Percentiles rank a stretch among this genome's conserved stretches.
Conservation (phyloP, 768 basidiomycete genomes). For the Pleurotus salmoneostramineus region DNA sequence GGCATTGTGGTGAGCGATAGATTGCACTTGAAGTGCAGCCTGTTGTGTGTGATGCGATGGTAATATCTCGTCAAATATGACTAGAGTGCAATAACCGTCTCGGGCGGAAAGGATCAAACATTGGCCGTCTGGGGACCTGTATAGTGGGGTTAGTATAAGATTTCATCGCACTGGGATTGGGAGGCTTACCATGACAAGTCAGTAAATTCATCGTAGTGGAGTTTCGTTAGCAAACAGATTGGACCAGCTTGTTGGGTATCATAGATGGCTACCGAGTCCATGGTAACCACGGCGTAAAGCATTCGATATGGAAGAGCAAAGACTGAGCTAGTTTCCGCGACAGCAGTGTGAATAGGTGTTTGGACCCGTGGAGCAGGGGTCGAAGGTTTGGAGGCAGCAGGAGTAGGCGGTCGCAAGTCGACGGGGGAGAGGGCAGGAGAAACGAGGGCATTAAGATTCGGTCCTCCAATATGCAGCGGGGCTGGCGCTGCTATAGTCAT, state of each 20-base stretch:
- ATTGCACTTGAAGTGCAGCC: conserved; percentile 84
- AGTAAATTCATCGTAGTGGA: conserved; percentile 98
- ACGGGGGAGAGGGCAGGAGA: conserved; percentile 59
- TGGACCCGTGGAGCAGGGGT: conserved; percentile 34
- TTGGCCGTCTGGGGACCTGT: conserved; percentile 95
- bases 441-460: conserved; percentile 21
- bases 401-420: conserved; percentile 54
- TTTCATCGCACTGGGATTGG: too few relatives aligned
- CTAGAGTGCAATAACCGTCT: conserved; percentile 95
- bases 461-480: conserved; percentile 31
- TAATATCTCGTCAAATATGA: conserved; percentile 93
- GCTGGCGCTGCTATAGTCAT: conserved; percentile 42
- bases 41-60: conserved; percentile 88
- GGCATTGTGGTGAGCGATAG: conserved; percentile 83
- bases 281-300: conserved; percentile 93
- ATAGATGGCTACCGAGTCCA: conserved; percentile 92
- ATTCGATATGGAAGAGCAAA: conserved; percentile 92
- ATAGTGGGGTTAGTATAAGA: neutral
- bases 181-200: conserved; percentile 85
- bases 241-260: conserved; percentile 96
- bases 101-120: conserved; percentile 86
- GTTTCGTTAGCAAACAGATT: conserved; percentile 84
- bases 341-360: conserved; percentile 14
- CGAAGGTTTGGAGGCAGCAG: conserved; percentile 52
- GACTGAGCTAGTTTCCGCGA: conserved; percentile 49